phyloP scores from a whole-genome alignment of 31 red algal species.

The Asparagopsis taxiformis region DNA sequence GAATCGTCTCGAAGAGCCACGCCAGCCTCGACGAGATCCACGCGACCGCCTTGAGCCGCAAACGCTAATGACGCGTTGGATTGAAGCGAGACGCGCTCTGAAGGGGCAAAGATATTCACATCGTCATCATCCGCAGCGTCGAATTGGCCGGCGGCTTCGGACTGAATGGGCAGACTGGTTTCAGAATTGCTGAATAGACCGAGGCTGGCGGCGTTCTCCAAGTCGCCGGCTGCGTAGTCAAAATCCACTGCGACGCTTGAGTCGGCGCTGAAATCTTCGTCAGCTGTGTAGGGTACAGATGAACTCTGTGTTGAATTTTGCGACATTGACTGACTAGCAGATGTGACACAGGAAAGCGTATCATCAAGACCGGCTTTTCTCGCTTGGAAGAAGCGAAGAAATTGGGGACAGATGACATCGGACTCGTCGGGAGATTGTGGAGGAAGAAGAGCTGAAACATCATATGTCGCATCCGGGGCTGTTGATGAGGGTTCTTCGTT shows the following conservation, averaged over 20 bases:
- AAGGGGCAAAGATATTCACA: background rate
- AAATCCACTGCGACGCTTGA: slow-evolving; percentile 5
- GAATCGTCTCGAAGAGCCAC: slow-evolving; percentile 32
- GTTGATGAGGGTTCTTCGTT: background rate
- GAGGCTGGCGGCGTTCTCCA: slow-evolving; percentile 1
- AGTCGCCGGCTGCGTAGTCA: slow-evolving; percentile 18
- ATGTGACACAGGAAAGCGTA: background rate
- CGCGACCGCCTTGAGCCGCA: slow-evolving; percentile 33
- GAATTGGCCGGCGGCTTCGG: background rate
- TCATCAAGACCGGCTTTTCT: background rate
- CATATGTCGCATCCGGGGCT: no score
- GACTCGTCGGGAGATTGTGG: background rate
- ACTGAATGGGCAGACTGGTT: no score
- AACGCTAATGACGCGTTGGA: background rate
- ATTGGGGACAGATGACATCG: background rate
- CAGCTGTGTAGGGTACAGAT: no score
- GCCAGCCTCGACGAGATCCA: slow-evolving; percentile 74
- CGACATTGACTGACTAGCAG: no score
- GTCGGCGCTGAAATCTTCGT: background rate
- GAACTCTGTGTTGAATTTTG: no score
- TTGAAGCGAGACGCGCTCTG: background rate
- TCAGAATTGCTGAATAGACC: background rate
- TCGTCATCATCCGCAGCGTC: slow-evolving; percentile 4
- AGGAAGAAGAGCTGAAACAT: no score
- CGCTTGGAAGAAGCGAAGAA: slow-evolving; percentile 11